Evolutionary conservation across 805 yeast genomes (phyloP).

Genomic region (Huiozyma sinensis): DNA sequence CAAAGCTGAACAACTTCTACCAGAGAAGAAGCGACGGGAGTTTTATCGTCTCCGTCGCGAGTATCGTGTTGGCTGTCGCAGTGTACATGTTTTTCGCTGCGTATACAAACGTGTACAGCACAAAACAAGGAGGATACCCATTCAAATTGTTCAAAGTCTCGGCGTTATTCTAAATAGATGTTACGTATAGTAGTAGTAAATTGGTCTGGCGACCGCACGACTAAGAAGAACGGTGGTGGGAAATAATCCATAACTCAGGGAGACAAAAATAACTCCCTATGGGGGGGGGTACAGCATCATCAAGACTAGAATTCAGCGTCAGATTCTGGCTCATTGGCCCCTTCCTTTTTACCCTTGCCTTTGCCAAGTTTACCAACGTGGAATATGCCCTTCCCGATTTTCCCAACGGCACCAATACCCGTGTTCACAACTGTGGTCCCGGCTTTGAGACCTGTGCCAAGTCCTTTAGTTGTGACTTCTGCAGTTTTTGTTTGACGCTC

Average conservation of each 20-base stretch:
- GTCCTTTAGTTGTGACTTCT: slow-evolving; percentile 41
- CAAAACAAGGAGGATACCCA: slow-evolving; percentile 65
- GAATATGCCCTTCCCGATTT: slow-evolving; percentile 13
- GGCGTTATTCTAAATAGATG: background rate
- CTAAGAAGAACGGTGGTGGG: too few species aligned
- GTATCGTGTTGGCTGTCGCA: slow-evolving; percentile 33
- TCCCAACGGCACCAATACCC: slow-evolving; percentile 33
- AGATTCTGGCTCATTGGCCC: too few species aligned
- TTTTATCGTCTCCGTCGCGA: slow-evolving; percentile 37
- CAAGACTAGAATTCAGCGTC: too few species aligned
- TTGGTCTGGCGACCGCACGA: too few species aligned
- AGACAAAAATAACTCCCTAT: too few species aligned
- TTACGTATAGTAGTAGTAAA: too few species aligned
- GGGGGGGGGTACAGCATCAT: too few species aligned
- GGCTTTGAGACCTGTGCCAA: slow-evolving; percentile 35
- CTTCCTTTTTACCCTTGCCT: slow-evolving; percentile 1
- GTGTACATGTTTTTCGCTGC: slow-evolving; percentile 53
- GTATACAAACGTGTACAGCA: slow-evolving; percentile 52
- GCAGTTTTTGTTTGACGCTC: slow-evolving; percentile 35
- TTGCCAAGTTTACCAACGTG: slow-evolving; percentile 6
- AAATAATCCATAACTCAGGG: too few species aligned
- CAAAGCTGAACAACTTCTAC: slow-evolving; percentile 21
- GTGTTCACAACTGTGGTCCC: slow-evolving; percentile 36
- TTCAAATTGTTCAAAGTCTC: slow-evolving; percentile 39
- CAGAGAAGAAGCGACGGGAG: background rate